These are phyloP conservation scores for Sugiyamaella americana DNA, from an alignment of 805 yeast species.

Conservation along the genomic window DNA sequence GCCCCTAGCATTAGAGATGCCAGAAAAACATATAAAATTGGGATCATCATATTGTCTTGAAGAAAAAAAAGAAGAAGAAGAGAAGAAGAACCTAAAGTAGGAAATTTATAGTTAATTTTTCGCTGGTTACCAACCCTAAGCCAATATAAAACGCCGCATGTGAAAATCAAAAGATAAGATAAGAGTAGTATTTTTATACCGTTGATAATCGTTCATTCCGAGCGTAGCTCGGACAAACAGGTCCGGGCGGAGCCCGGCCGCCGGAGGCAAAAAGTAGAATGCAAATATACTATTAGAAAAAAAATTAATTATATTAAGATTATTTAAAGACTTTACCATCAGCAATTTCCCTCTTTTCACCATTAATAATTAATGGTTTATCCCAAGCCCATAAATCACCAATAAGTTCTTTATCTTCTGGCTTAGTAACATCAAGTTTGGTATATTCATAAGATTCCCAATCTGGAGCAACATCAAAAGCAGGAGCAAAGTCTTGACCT, in stretches of 20 bases:
- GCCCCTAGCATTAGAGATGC: constrained; percentile 30
- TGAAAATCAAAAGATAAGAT: too few species aligned
- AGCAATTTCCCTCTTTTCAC: constrained; percentile 78
- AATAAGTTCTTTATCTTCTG: constrained; percentile 71
- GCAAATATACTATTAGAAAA: not conserved
- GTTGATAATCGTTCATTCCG: too few species aligned
- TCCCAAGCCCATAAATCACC: constrained; percentile 98
- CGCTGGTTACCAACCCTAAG: not conserved
- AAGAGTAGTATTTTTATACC: too few species aligned
- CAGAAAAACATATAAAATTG: constrained; percentile 21
- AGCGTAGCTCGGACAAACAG: not conserved
- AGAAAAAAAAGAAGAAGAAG: not conserved
- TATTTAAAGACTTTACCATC: constrained; percentile 98
- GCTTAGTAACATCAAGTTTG: constrained; percentile 73
- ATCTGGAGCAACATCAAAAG: constrained; percentile 98
- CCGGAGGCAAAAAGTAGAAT: not conserved
- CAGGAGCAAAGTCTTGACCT: constrained; percentile 88
- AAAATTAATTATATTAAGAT: constrained; percentile 15
- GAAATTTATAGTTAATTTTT: too few species aligned
- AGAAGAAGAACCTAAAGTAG: not conserved
- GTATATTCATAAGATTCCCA: constrained; percentile 90
- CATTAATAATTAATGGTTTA: constrained; percentile 76
- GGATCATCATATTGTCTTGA: constrained; percentile 19
- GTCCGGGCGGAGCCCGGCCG: not conserved
- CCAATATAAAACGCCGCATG: too few species aligned